Base-by-base conservation (phyloP, 2,329 filamentous ascomycete genomes). In the Coniella vitis region DNA sequence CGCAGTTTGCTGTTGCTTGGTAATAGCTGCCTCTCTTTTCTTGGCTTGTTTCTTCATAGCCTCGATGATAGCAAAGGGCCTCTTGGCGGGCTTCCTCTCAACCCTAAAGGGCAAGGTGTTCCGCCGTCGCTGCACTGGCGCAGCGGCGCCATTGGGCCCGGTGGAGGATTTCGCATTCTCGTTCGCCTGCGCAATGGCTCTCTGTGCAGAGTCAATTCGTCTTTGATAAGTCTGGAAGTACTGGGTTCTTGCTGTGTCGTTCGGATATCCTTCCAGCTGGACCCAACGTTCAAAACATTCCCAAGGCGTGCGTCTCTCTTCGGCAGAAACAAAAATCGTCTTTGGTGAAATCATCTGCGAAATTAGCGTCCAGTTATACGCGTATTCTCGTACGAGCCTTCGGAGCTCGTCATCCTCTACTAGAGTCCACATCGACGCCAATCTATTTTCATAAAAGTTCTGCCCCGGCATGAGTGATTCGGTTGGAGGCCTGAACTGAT, bases 281-380 rank as follows among this genome's bases (percentile, higher is more conserved):
- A 96, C 86, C 91, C 91, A 98, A 38, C 93, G 81, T 67, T 98
- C 93, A 59, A 98, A 98, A 63, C 93, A 98, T 69, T 98, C 93
- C 93, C 93, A 98, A 0, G 91, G 90, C 3, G 91, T 97, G 41
- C 93, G 81, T 54, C 93, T 79, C 63, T 97, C 91, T 10, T 89
- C 83, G 2, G 88, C 89, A 17, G 90, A 91, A n/a, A 82, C 78
- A 61, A 89, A 94, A 13, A 83, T 64, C 0, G 89, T 94, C 45
- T 81, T 81, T 14, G 85, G 77, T 2, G 81, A 77, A 46, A 97
- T 71, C 52, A 91, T 84, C 57, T 81, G 87, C 1, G 90, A 87
- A 47, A 97, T 95, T 4, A 98, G 74, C 3, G 90, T 94, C 93
- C 93, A 98, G 60, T 98, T 98, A 71, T 96, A 97, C 0, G 89